Conservation (phyloP, 1,139 yeast genomes). For the Magnusiomyces clavatus region DNA sequence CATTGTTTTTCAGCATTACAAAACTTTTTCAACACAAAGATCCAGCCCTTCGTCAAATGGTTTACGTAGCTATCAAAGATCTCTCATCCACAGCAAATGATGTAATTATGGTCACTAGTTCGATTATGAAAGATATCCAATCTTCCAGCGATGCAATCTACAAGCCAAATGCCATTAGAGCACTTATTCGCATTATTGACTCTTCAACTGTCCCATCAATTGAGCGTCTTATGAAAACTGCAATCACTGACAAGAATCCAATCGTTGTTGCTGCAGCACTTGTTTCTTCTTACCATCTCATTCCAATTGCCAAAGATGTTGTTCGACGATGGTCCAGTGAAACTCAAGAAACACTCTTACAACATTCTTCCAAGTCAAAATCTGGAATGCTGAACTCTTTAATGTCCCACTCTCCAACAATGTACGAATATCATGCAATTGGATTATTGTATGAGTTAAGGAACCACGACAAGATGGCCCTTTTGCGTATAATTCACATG, state of each 20-base stretch:
- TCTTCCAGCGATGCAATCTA: constrained; percentile 69
- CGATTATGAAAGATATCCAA: constrained; percentile 96
- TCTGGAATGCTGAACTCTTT: constrained; percentile 18
- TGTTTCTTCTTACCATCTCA: constrained; percentile 79
- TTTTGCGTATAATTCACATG: constrained; percentile 82
- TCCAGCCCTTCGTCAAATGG: constrained; percentile 85
- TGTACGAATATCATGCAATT: constrained; percentile 93
- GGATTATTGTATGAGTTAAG: constrained; percentile 84
- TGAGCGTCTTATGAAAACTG: constrained; percentile 86
- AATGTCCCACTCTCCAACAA: constrained; percentile 32
- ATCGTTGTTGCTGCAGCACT: constrained; percentile 87
- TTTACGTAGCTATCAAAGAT: constrained; percentile 89
- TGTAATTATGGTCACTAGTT: constrained; percentile 93
- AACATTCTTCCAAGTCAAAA: constrained; percentile 46
- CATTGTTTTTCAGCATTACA: constrained; percentile 86
- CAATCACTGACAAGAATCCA: constrained; percentile 87
- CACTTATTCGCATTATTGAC: constrained; percentile 83
- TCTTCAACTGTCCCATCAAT: constrained; percentile 90
- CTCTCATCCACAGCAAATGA: constrained; percentile 79
- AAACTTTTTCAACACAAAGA: constrained; percentile 92
- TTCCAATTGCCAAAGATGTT: constrained; percentile 85
- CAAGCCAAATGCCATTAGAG: constrained; percentile 92
- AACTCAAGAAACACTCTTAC: constrained; percentile 76
- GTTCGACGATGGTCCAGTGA: constrained; percentile 92
- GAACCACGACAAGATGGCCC: constrained; percentile 89